Evolutionary conservation across 257 asterid species (phyloP), one percentile per base, ranked within the genome.

Genomic region (Penstemon davidsonii): DNA sequence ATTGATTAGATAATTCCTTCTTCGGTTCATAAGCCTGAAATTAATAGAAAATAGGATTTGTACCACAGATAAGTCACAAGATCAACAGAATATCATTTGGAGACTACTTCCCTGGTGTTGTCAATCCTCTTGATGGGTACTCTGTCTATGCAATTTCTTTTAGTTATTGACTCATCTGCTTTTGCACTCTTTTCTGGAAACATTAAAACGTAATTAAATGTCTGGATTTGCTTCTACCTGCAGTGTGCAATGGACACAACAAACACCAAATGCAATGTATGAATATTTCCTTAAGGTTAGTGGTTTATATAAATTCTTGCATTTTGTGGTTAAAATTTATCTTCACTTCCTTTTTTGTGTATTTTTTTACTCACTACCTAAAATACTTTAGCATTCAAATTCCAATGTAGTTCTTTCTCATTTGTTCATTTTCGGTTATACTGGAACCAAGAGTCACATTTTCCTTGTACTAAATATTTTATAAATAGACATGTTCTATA

Each of bases 121-220:
- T 93, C 62, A 93, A 93, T 84, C 99, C 99, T 80, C 95, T 93
- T 64, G 97, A 93, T 83, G 83, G 97, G 99, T 93, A 90, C 51
- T 67, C 73, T 37, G 37, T 58, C 73, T 64, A 13, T 76, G 10
- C 33, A 56, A 62, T 65, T 67, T 65, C 40, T 56, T 67, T 8
- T 37, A 0, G 58, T 76, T 36, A 49, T 46, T 65, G 42, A 62
- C 49, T 68, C 55, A 4, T 41, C 10, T 69, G 57, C 64, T 69
- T 36, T 66, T 19, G 8, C 47, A 37, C 47, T 59, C 62, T 60
- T 65, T 55, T 64, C 46, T 60, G 25, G 45, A 12, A 42, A 9
- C 36, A 55, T 66, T 39, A 43, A 19, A 69, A 42, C 15, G 60
- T 37, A 45, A 60, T 15, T 57, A 25, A 25, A 15, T 62, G 51